These are phyloP conservation scores for Gyrodon lividus DNA, from an alignment of 768 basidiomycete species.

Conservation along the genomic window DNA sequence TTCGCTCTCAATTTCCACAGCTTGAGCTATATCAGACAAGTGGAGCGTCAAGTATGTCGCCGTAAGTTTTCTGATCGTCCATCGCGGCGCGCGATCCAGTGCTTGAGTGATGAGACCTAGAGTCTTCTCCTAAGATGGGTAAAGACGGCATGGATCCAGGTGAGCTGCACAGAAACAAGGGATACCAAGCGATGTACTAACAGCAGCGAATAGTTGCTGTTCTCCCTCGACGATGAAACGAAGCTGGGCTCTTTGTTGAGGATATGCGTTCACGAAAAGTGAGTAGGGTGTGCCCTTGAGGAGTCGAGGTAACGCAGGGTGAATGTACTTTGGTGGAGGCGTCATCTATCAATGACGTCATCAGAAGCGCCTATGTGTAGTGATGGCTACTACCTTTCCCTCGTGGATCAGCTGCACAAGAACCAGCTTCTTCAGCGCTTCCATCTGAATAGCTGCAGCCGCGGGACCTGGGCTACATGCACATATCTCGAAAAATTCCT, in stretches of 20 bases:
- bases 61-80: conserved; percentile 78
- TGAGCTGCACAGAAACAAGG: neutral
- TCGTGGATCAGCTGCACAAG: conserved; percentile 76
- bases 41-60: conserved; percentile 80
- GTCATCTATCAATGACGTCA: conserved; percentile 23
- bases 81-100: conserved; percentile 68
- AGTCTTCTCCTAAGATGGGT: conserved; percentile 59
- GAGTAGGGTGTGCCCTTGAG: conserved; percentile 70
- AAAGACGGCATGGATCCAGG: neutral
- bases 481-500: conserved; percentile 79
- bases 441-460: conserved; percentile 73
- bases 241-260: conserved; percentile 48
- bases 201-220: conserved; percentile 46
- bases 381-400: conserved; percentile 54
- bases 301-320: conserved; percentile 52
- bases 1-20: conserved; percentile 41
- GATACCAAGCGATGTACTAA: conserved; percentile 31
- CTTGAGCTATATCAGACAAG: conserved; percentile 64
- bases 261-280: conserved; percentile 64
- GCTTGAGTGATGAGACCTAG: conserved; percentile 67
- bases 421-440: conserved; percentile 81
- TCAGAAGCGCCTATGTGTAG: neutral
- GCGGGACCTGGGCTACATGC: conserved; percentile 58
- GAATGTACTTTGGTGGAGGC: conserved; percentile 73
- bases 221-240: conserved; percentile 55